A percentile compares a stretch with the other conserved stretches of the same genome.
Conservation (phyloP, 2,329 filamentous ascomycete genomes). For the Aspergillus aculeatus region DNA sequence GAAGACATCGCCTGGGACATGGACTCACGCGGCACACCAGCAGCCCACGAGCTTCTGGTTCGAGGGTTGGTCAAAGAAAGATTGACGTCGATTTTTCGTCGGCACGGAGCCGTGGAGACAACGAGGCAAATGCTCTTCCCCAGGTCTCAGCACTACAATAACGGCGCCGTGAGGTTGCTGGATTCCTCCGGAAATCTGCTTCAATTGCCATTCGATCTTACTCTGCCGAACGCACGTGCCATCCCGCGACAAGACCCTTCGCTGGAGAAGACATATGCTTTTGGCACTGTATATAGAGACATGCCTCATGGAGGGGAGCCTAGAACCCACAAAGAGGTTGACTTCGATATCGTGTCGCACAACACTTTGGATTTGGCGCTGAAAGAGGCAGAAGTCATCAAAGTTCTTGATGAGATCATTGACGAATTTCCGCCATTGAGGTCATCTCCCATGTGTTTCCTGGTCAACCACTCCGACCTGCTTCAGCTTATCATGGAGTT, state of each 20-base stretch:
- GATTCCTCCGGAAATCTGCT: constrained; percentile 83
- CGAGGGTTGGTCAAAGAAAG: constrained; percentile 72
- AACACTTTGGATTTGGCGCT: constrained; percentile 78
- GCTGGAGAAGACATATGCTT: constrained; percentile 76
- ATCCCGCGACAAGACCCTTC: constrained; percentile 67
- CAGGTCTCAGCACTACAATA: constrained; percentile 72
- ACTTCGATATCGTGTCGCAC: constrained; percentile 91
- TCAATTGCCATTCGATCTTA: constrained; percentile 92
- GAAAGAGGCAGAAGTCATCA: constrained; percentile 91
- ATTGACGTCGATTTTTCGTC: constrained; percentile 74
- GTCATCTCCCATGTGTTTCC: constrained; percentile 75
- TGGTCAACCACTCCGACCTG: constrained; percentile 84
- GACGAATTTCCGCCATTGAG: constrained; percentile 74
- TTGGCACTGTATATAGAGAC: constrained; percentile 84
- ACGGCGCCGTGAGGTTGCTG: constrained; percentile 74
- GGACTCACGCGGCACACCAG: constrained; percentile 54
- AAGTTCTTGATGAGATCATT: constrained; percentile 89
- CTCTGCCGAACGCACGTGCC: constrained; percentile 79
- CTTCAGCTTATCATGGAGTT: constrained; percentile 86
- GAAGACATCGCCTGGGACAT: constrained; percentile 81
- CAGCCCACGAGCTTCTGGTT: constrained; percentile 58
- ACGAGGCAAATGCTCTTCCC: constrained; percentile 76
- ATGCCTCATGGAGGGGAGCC: constrained; percentile 77
- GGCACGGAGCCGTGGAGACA: constrained; percentile 84
- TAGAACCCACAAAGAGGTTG: constrained; percentile 78